Base-by-base conservation (phyloP, 192 early-diverging fungal species). In the Podila epigama region DNA sequence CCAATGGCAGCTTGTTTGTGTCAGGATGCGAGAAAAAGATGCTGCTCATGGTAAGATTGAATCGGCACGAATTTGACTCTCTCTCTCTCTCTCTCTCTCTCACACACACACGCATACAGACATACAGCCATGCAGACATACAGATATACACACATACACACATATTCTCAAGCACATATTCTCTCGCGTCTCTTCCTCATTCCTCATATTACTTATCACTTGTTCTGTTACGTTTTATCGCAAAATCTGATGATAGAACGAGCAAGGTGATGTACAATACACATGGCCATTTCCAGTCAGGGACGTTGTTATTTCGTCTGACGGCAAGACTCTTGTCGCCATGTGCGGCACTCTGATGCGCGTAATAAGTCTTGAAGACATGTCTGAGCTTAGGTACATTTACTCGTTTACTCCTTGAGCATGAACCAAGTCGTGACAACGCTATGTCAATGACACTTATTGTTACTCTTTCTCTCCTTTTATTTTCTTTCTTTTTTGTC, bases 11-110 rank as follows among this genome's bases (percentile, higher is more conserved):
- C 41, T 83, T 82, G 28, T 96, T 99, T 80, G 89, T 99, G 22
- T 94, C 95, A 3, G 95, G 93, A 10, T 88, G 90, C 59, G 97
- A 96, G 66, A 94, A 94, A 60, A 79, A 80, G 55, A 80, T 95
- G 31, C 83, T 84, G 68, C 70, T 95, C 41, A 96, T 94, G 93
- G 89, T 89, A 87, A 64, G 22, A 25, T 42, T 18, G 42, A 15
- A 13, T 25, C 40, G 5, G 1, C 33, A 48, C 20, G n/a, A 11
- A 1, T 61, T 35, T 44, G 20, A 48, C 44, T 5, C 1, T 50
- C 20, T 35, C n/a, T n/a, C n/a, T n/a, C n/a, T n/a, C n/a, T n/a
- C n/a, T n/a, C n/a, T n/a, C n/a, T n/a, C n/a, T n/a, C n/a, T n/a
- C n/a, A n/a, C n/a, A n/a, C n/a, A n/a, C n/a, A n/a, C n/a, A n/a